Evolutionary conservation across 2,329 filamentous ascomycete species (phyloP).

Genomic region (Uncinocarpus reesii): DNA sequence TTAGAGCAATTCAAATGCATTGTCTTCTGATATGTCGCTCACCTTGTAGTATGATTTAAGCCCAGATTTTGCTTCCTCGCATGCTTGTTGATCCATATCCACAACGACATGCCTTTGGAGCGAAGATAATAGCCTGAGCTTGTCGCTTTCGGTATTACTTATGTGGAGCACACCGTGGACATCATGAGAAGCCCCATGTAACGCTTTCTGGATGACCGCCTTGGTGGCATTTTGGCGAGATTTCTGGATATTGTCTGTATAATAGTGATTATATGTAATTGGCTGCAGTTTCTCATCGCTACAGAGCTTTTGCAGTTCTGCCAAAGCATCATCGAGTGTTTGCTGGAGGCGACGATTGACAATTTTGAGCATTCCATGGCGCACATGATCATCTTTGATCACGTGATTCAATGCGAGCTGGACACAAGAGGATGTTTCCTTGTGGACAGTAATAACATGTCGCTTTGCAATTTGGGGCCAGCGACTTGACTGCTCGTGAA

Average conservation of each 20-base stretch:
- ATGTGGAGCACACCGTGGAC: too few relatives aligned
- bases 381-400: slow-evolving; percentile 9
- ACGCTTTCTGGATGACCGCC: too few relatives aligned
- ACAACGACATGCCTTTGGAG: slow-evolving; percentile 16
- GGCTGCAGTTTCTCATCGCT: slow-evolving; percentile 20
- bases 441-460: slow-evolving; percentile 15
- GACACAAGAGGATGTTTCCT: slow-evolving; percentile 14
- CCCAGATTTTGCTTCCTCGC: slow-evolving; percentile 19
- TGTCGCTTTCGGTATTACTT: too few relatives aligned
- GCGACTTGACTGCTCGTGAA: slow-evolving; percentile 22
- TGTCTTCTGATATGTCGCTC: background rate
- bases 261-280: slow-evolving; percentile 28
- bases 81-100: slow-evolving; percentile 20
- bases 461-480: slow-evolving; percentile 20
- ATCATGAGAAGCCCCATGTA: background rate
- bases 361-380: slow-evolving; percentile 4
- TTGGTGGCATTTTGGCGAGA: slow-evolving; percentile 13
- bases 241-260: slow-evolving; percentile 27
- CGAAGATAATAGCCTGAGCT: slow-evolving; percentile 5
- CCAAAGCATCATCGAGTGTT: slow-evolving; percentile 11
- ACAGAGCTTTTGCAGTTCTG: slow-evolving; percentile 16
- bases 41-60: slow-evolving; percentile 24
- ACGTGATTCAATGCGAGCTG: slow-evolving; percentile 10
- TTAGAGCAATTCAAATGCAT: background rate
- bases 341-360: slow-evolving; percentile 4